These are phyloP conservation scores for Eutrema heterophyllum DNA, from an alignment of 345 rosid species.

Conservation along the genomic window DNA sequence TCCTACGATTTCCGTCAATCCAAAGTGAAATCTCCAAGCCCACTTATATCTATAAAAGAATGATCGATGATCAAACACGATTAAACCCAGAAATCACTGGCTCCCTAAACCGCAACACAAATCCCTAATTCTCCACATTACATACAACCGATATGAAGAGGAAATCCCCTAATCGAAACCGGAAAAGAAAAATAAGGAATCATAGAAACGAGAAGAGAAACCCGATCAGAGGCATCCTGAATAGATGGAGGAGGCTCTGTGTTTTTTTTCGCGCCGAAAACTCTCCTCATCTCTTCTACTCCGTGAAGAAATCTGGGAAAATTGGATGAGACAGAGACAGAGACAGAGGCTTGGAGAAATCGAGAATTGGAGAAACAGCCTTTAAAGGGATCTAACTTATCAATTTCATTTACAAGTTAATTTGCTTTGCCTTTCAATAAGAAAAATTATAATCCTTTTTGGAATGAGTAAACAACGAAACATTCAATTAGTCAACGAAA, in stretches of 20 bases:
- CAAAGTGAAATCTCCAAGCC: neutral
- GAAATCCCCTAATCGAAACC: neutral
- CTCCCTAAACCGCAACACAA: neutral
- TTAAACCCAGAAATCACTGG: neutral
- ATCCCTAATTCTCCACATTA: neutral
- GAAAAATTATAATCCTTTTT: neutral
- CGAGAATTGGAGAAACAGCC: neutral
- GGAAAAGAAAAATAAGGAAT: neutral
- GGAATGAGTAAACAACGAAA: neutral
- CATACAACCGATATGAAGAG: neutral
- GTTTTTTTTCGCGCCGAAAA: constrained; percentile 81
- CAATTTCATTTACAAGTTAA: neutral
- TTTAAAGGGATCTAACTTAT: neutral
- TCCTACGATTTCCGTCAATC: neutral
- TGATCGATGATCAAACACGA: neutral
- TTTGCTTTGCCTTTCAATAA: no score
- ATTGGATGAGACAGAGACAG: neutral
- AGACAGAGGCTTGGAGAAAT: neutral
- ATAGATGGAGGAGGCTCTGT: constrained; percentile 91
- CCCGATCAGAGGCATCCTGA: constrained; percentile 85
- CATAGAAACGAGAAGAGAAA: constrained; percentile 15
- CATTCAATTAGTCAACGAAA: neutral
- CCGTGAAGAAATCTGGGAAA: neutral
- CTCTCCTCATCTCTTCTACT: constrained; percentile 61
- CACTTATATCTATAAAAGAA: neutral